Evolutionary conservation across 129 eudicot species (phyloP), one percentile per base, ranked within the genome.

Genomic region (Chrysanthemum makinoi): DNA sequence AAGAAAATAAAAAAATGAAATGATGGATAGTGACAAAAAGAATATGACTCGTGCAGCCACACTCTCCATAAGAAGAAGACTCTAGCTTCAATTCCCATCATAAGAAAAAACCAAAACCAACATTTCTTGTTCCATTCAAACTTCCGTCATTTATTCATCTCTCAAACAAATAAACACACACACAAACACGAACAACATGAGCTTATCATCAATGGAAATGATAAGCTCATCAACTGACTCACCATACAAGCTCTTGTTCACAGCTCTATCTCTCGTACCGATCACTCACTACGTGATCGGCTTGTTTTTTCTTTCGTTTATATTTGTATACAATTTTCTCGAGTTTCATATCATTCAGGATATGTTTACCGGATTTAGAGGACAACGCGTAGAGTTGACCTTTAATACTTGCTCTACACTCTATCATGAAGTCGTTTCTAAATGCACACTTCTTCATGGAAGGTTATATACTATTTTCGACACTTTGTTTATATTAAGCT

Each of bases 361-460:
- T 74, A 43, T 94, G 8, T 73, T 90, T 18, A 73, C 83, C 30
- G 98, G 91, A 30, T 90, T 90, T 68, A 80, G 86, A 79, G 98
- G 98, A 3, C 98, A 94, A 51, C 67, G 65, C 0, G 96, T 89
- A 30, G 71, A 70, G 50, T 84, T 94, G 74, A 76, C 85, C 65
- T 88, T 80, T 68, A 49, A 82, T 84, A 71, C 98, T n/a, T 69
- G 74, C 67, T 94, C 97, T 13, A 67, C 79, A 22, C 62, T 87
- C 66, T 94, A 90, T 77, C 80, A 79, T 46, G 85, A 81, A 11
- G 94, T 95, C 28, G 88, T 83, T 71, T 90, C 97, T 68, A 95
- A 90, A 79, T 95, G 99, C 84, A 77, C 53, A 18, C 77, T 83
- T 86, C 89, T 95, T 71, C 99, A 86, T 72, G 90, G 91, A 56